phyloP scores from a whole-genome alignment of 306 rosid species.

The Lotus japonicus region DNA sequence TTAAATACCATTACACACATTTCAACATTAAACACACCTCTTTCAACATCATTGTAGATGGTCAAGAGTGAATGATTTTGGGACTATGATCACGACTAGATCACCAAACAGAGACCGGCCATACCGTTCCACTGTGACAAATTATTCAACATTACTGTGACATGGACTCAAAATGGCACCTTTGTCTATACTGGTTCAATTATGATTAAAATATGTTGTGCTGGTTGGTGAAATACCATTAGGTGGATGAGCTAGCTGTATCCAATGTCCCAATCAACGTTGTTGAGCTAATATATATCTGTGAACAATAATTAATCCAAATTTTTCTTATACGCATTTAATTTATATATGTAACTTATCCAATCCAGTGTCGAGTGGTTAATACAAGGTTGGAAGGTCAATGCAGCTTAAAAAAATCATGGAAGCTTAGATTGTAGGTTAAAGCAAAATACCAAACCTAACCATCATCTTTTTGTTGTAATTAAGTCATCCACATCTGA shows the following conservation, averaged over 20 bases:
- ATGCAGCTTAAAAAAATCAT: conserved; percentile 14
- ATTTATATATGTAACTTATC: not conserved
- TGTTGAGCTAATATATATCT: conserved; percentile 15
- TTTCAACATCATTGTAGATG: too few species aligned
- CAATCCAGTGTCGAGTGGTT: not conserved
- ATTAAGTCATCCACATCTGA: not conserved
- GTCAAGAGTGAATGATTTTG: not conserved
- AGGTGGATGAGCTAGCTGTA: conserved; percentile 43
- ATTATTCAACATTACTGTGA: not conserved
- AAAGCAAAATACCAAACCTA: conserved; percentile 47
- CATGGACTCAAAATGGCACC: not conserved
- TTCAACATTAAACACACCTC: too few species aligned
- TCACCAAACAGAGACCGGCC: not conserved
- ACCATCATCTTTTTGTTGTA: not conserved
- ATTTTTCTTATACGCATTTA: not conserved
- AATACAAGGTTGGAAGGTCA: conserved; percentile 22
- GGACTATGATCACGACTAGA: too few species aligned
- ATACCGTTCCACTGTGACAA: not conserved
- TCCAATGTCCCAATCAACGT: conserved; percentile 19
- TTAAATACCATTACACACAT: too few species aligned
- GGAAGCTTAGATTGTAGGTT: conserved; percentile 28
- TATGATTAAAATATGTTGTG: conserved; percentile 15
- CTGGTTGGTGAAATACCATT: conserved; percentile 30
- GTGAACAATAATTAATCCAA: not conserved
- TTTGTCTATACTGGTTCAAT: not conserved